Evolutionary conservation across 2,329 filamentous ascomycete genomes (phyloP), one percentile per base, ranked within the genome.

Genomic region (Fusarium falciforme): DNA sequence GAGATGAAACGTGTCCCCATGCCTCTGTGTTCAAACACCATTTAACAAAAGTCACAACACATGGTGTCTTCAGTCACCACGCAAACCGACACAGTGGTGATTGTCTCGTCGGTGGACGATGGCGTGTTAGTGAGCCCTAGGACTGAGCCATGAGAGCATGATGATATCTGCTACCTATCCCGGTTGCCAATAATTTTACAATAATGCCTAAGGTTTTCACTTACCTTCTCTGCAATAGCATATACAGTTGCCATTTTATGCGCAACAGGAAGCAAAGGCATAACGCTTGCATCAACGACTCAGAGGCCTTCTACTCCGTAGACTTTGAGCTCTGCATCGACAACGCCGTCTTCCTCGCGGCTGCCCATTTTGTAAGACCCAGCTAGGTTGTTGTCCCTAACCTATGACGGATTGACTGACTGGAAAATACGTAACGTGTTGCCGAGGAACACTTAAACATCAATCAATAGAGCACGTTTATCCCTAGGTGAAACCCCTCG

Each of bases 281-380:
- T 79, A 16, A 79, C 70, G 38, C 77, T 78, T 1, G 77, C 76
- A 67, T 85, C 83, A 1, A 87, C 84, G 14, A 87, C 84, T 1
- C 78, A 65, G 5, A 80, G 69, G 1, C 73, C 70, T 29, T 61
- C 20, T 0, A 78, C 55, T 1, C 76, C 78, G 16, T 80, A 74
- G 2, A 80, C 78, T 16, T 67, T 59, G 38, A 80, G 74, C 17
- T 75, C 44, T 22, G 64, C 40, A 2, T 79, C 78, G 10, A 80
- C 78, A 1, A 79, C 77, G 25, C 85, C 86, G 5, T 85, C 86
- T 2, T 84, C 77, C 5, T 80, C 80, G 7, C 79, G 79, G 10
- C 82, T 83, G 61, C 86, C 78, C 82, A 88, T 87, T 62, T 76
- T 71, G 31, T 68, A 72, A 2, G 75, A 71, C 0, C 75, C 75